Evolutionary conservation across 805 yeast species (phyloP).

Genomic region (Candida jianshihensis): DNA sequence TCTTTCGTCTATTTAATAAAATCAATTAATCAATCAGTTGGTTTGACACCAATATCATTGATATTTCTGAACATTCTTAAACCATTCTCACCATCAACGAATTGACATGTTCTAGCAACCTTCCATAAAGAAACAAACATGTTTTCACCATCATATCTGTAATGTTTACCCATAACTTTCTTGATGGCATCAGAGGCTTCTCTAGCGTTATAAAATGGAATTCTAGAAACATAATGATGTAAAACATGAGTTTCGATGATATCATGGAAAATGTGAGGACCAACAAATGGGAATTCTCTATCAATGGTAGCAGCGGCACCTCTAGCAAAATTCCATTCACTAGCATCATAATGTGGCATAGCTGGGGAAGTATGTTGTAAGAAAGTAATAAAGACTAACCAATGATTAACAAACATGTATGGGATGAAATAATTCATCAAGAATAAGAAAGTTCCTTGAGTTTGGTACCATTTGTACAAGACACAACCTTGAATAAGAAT

Average conservation of each 20-base stretch:
- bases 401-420: conserved; percentile 53
- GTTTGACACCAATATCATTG: conserved; percentile 36
- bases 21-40: too few relatives aligned
- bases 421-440: conserved; percentile 52
- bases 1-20: too few relatives aligned
- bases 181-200: conserved; percentile 71
- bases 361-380: conserved; percentile 56
- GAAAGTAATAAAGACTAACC: conserved; percentile 58
- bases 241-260: conserved; percentile 87
- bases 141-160: conserved; percentile 50
- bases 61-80: conserved; percentile 61
- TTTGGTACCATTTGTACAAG: conserved; percentile 45
- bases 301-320: conserved; percentile 66
- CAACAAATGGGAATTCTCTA: conserved; percentile 53
- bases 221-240: conserved; percentile 78
- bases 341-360: conserved; percentile 50
- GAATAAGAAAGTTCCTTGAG: conserved; percentile 42
- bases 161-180: conserved; percentile 81
- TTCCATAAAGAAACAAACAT: conserved; percentile 57
- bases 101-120: conserved; percentile 57
- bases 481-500: conserved; percentile 37
- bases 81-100: conserved; percentile 62
- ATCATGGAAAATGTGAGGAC: conserved; percentile 73
- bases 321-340: conserved; percentile 56
- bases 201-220: conserved; percentile 82